Base-by-base conservation (phyloP, 768 basidiomycete species). In the Termitomyces sp. region DNA sequence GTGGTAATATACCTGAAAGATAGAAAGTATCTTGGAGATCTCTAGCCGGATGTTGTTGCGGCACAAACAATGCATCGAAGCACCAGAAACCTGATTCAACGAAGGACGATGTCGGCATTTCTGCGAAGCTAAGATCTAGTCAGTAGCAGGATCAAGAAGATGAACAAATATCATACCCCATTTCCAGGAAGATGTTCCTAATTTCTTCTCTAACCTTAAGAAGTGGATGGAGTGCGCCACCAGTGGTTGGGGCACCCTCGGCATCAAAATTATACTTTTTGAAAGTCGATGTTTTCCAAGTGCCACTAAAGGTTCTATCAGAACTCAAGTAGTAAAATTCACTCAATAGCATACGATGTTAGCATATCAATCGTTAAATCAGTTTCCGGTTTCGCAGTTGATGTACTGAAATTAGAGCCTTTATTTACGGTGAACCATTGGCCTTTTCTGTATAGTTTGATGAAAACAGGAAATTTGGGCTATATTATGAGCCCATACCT, bases 181-280 rank as follows among this genome's bases (percentile, higher is more conserved):
- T 98, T 71, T 99, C 97, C 64, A 99, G 81, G 81, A 99, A 99
- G 67, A 98, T 98, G 70, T 90, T 90, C 53, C 95, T 83, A 68
- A 99, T 92, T 71, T 99, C 97, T 74, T 98, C 97, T 56, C 97
- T 82, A 26, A 99, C 97, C 77, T 98, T 98, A 57, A 99, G 83
- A 34, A 99, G 79, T 16, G 97, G 97, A 72, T 98, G 97, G 31
- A 98, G 77, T 14, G 95, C 94, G 41, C 97, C 97, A 31, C 94
- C 94, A 39, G 83, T 83, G 3, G 94, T 87, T 9, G 89, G 91
- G 29, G 87, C 83, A 53, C 97, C 97, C 61, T 94, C 94, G 0
- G 97, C 95, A 64, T 96, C 94, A 65, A 98, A 98, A 74, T 99
- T 99, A 75, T 98, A 99, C 71, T 95, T 94, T 71, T 99, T 99